phyloP scores from a whole-genome alignment of 106 monocot genomes.

The Platanthera zijinensis region DNA sequence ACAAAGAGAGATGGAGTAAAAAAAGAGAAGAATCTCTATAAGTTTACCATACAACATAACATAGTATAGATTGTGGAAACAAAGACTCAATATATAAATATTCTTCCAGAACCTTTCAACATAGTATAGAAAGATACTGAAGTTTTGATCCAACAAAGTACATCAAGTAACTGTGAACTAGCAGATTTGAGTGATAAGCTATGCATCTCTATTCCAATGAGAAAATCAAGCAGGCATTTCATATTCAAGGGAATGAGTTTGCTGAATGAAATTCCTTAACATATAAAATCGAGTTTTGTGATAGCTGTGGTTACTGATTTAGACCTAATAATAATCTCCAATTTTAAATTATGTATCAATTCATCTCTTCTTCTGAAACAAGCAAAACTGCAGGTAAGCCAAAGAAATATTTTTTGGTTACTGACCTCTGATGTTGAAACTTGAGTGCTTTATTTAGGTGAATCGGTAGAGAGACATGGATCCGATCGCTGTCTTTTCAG shows the following conservation, averaged over 20 bases:
- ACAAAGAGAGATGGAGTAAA: too few species aligned
- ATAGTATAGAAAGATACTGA: not conserved
- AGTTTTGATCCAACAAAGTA: too few species aligned
- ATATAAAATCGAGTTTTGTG: not conserved
- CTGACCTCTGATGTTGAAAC: not conserved
- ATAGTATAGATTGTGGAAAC: too few species aligned
- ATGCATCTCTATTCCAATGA: not conserved
- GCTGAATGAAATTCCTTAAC: not conserved
- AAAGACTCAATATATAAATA: not conserved
- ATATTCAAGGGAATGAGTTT: not conserved
- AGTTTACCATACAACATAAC: too few species aligned
- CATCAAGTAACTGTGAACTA: not conserved
- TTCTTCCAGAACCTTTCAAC: not conserved
- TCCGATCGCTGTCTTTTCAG: conserved; percentile 51
- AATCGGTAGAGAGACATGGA: not conserved
- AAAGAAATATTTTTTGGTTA: not conserved
- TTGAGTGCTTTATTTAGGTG: not conserved
- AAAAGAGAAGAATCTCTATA: too few species aligned
- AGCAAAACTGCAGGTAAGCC: not conserved
- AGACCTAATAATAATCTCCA: not conserved
- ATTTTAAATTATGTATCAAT: not conserved
- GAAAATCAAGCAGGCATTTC: not conserved
- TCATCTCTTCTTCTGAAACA: not conserved
- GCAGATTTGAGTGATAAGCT: not conserved
- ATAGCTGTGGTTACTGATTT: not conserved